These are phyloP conservation scores for Saturnispora diversa DNA, from an alignment of 805 yeast genomes.

Conservation along the genomic window DNA sequence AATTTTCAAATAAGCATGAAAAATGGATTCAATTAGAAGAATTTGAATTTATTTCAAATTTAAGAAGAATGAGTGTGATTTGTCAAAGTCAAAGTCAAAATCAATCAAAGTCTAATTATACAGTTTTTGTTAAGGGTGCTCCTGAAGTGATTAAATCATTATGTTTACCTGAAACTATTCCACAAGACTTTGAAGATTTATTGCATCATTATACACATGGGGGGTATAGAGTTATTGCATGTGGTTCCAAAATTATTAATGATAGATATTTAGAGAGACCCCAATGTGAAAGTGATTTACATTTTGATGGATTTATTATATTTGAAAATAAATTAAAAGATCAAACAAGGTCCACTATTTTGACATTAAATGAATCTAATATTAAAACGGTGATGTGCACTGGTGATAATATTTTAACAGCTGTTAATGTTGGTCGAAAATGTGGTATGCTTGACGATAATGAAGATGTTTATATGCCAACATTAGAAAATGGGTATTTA, in stretches of 20 bases:
- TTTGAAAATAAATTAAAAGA: conserved; percentile 86
- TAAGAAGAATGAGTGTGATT: conserved; percentile 87
- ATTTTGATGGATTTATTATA: conserved; percentile 79
- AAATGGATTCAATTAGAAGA: conserved; percentile 36
- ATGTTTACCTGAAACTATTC: conserved; percentile 65
- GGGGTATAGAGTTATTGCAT: conserved; percentile 93
- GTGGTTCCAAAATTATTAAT: conserved; percentile 52
- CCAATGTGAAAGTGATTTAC: conserved; percentile 58
- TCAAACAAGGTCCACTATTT: conserved; percentile 54
- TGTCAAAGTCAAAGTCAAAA: conserved; percentile 27
- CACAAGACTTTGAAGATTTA: conserved; percentile 62
- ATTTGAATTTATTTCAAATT: conserved; percentile 76
- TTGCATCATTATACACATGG: conserved; percentile 82
- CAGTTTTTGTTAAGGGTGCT: conserved; percentile 86
- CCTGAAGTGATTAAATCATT: conserved; percentile 86
- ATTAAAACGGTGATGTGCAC: conserved; percentile 93
- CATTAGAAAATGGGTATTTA: conserved; percentile 32
- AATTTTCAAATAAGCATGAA: conserved; percentile 11
- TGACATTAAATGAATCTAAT: conserved; percentile 53
- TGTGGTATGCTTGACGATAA: conserved; percentile 53
- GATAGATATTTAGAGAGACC: conserved; percentile 41
- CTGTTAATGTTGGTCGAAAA: conserved; percentile 85
- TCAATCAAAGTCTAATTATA: conserved; percentile 21
- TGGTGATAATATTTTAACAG: conserved; percentile 93
- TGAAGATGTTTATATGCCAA: conserved; percentile 54